phyloP scores from a whole-genome alignment of 768 basidiomycete species.

The Leucosporidium yakuticum region DNA sequence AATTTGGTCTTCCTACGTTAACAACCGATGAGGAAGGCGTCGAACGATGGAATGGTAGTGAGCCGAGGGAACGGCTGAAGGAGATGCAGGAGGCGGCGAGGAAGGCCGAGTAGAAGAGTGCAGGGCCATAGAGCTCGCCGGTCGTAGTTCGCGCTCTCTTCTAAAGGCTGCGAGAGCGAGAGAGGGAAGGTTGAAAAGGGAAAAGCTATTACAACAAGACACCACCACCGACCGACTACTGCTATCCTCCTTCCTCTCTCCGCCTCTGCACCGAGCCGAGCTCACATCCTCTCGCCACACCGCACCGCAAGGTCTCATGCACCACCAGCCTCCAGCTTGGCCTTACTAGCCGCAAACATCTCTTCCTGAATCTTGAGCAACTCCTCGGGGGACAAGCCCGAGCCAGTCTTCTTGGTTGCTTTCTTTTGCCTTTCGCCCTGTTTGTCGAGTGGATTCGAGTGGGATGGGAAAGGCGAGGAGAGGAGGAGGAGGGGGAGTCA shows the following conservation, averaged over 20 bases:
- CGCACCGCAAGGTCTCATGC: too few relatives aligned
- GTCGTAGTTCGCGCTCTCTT: too few relatives aligned
- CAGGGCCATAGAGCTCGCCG: too few relatives aligned
- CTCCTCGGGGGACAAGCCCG: conserved; percentile 86
- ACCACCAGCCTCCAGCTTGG: conserved; percentile 41
- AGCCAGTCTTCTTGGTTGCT: conserved; percentile 68
- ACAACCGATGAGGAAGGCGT: conserved; percentile 15
- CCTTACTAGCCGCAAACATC: conserved; percentile 82
- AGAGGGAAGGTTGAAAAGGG: too few relatives aligned
- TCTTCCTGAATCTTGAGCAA: conserved; percentile 78
- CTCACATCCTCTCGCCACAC: too few relatives aligned
- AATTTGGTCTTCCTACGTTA: conserved; percentile 60
- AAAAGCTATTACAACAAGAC: too few relatives aligned
- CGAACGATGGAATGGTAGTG: conserved; percentile 66
- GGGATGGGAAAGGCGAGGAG: background rate
- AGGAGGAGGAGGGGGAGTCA: background rate
- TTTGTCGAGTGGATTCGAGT: background rate
- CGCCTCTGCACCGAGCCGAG: too few relatives aligned
- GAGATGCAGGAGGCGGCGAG: conserved; percentile 7
- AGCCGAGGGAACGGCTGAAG: conserved; percentile 44
- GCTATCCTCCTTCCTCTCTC: too few relatives aligned
- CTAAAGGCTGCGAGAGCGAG: too few relatives aligned
- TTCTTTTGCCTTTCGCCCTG: conserved; percentile 82
- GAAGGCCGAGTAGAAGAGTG: too few relatives aligned
- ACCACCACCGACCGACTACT: too few relatives aligned